These are phyloP conservation scores for Ophiognomonia clavigignenti-juglandacearum DNA, from an alignment of 2,329 filamentous ascomycete species.

Conservation along the genomic window DNA sequence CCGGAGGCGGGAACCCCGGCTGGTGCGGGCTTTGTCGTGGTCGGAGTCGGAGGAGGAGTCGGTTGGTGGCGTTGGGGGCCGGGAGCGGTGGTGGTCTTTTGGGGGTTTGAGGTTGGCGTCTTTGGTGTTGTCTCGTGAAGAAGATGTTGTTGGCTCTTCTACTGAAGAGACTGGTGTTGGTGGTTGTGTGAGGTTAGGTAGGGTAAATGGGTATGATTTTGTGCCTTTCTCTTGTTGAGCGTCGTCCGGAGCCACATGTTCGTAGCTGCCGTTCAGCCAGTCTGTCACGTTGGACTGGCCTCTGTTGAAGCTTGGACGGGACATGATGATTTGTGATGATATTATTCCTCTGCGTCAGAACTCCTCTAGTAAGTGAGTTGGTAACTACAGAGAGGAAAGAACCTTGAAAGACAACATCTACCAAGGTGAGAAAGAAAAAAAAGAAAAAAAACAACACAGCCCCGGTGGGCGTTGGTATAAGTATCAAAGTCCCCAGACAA, in stretches of 20 bases:
- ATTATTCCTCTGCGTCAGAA: too few relatives aligned
- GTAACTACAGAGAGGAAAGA: too few relatives aligned
- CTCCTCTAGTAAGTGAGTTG: too few relatives aligned
- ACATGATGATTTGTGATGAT: too few relatives aligned
- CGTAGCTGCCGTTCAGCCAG: slow-evolving; percentile 15
- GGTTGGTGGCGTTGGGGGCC: slow-evolving; percentile 1
- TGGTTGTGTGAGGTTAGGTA: too few relatives aligned
- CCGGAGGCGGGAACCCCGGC: too few relatives aligned
- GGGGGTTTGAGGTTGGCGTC: not conserved
- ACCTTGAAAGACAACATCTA: too few relatives aligned
- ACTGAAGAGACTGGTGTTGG: slow-evolving; percentile 5
- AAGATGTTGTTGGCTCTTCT: too few relatives aligned
- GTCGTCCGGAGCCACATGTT: slow-evolving; percentile 13
- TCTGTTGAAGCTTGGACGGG: slow-evolving; percentile 1
- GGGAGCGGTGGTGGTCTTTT: not conserved
- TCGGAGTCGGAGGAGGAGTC: slow-evolving; percentile 13
- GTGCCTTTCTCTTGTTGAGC: not conserved
- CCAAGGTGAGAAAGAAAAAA: too few relatives aligned
- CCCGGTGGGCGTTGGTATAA: too few relatives aligned
- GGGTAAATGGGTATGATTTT: slow-evolving; percentile 8
- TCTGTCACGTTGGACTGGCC: slow-evolving; percentile 9
- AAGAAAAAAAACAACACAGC: too few relatives aligned
- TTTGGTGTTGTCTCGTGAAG: not conserved
- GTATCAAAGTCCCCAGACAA: too few relatives aligned
- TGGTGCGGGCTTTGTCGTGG: not conserved